Conservation (phyloP, 164 flowering plant species). For the Taxillus chinensis region DNA sequence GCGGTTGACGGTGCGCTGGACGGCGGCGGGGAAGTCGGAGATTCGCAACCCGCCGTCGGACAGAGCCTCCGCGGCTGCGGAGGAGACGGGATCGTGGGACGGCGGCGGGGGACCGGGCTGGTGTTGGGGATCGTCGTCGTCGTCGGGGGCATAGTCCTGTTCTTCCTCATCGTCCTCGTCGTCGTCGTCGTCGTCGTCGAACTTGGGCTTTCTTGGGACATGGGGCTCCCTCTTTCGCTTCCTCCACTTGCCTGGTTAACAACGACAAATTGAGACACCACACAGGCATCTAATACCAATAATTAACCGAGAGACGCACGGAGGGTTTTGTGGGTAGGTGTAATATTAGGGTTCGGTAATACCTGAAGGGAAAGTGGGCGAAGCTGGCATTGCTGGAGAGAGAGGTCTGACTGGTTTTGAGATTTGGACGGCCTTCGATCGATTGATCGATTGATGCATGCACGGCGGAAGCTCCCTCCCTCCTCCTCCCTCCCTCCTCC, state of each 20-base stretch:
- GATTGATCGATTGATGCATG: neutral
- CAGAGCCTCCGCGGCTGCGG: conserved; percentile 34
- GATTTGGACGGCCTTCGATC: conserved; percentile 23
- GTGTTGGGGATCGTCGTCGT: conserved; percentile 5
- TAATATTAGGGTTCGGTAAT: conserved; percentile 6
- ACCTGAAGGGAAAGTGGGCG: conserved; percentile 34
- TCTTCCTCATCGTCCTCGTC: conserved; percentile 37
- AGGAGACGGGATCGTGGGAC: neutral
- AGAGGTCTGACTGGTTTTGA: conserved; percentile 1
- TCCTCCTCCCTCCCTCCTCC: too few relatives aligned
- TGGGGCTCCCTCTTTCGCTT: conserved; percentile 44
- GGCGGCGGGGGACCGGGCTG: conserved; percentile 9
- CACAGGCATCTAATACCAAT: neutral
- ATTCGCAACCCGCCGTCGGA: conserved; percentile 35
- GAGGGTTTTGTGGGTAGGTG: neutral
- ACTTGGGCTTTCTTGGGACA: conserved; percentile 15
- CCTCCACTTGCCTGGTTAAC: conserved; percentile 36
- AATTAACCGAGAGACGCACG: neutral
- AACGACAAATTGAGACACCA: conserved; percentile 20
- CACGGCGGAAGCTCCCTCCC: neutral
- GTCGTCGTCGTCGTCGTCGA: conserved; percentile 17
- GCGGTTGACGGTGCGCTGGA: conserved; percentile 52
- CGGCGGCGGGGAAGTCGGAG: conserved; percentile 56
- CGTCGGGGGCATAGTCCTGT: conserved; percentile 29
- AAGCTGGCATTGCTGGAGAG: conserved; percentile 49